Evolutionary conservation across 768 basidiomycete species (phyloP).

Genomic region (Boletus tylopilopsis): DNA sequence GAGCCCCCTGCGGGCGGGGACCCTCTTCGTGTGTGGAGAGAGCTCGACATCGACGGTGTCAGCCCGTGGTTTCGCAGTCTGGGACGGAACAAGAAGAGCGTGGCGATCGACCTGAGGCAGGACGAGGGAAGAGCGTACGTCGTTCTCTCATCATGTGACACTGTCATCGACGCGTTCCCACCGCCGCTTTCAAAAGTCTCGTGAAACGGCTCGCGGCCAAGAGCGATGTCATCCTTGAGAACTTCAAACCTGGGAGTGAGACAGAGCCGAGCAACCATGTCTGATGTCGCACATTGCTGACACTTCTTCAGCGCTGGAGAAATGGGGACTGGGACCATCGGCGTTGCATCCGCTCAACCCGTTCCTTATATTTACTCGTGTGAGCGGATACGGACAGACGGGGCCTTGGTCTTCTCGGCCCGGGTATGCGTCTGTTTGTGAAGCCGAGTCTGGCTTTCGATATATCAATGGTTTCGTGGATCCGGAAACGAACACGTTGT

Average conservation of each 20-base stretch:
- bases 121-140: conserved; percentile 50
- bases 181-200: conserved; percentile 37
- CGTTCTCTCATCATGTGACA: neutral
- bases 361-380: conserved; percentile 85
- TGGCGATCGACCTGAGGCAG: conserved; percentile 61
- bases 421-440: conserved; percentile 72
- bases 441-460: conserved; percentile 71
- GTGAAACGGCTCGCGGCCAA: conserved; percentile 57
- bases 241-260: conserved; percentile 74
- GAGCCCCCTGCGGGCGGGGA: conserved; percentile 63
- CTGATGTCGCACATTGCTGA: neutral
- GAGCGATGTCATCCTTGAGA: conserved; percentile 67
- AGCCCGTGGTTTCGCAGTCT: conserved; percentile 76
- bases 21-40: conserved; percentile 67
- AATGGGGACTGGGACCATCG: conserved; percentile 60
- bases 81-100: conserved; percentile 70
- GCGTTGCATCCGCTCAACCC: conserved; percentile 72
- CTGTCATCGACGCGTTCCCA: neutral
- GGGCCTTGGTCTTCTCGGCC: conserved; percentile 70
- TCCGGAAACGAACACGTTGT: conserved; percentile 45
- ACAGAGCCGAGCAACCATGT: no score
- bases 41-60: conserved; percentile 64
- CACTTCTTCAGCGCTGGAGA: conserved; percentile 53
- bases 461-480: conserved; percentile 69
- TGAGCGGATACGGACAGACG: conserved; percentile 73